Evolutionary conservation across 441 rosid genomes (phyloP), one percentile per base, ranked within the genome.

Genomic region (Kokia cookei): DNA sequence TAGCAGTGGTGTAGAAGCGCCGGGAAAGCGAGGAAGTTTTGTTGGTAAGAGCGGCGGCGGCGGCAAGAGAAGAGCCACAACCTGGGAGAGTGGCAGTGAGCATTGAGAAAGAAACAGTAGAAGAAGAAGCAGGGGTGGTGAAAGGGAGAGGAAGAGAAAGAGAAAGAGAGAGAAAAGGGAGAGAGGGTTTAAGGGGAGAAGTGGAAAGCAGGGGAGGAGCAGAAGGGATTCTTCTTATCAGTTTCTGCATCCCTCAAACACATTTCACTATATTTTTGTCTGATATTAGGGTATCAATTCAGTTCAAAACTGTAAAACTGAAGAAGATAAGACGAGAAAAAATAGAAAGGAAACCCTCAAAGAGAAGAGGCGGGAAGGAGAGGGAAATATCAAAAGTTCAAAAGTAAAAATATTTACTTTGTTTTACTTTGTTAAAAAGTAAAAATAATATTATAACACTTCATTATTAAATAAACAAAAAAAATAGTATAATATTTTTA

Each of bases 171-270:
- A n/a, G 71, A 1, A 53, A 51, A 15, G 68, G 53, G 3, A 13
- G 27, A 19, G 42, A 70, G 14, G 73, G 68, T 19, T n/a, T 61
- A 57, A 59, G 45, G n/a, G 78, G 55, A 60, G 75, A 1, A 14
- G 78, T 13, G 29, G 15, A 73, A 22, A 73, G 60, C 13, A 73
- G 58, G 50, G 57, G 29, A 61, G 22, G 8, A 51, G 24, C 69
- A 35, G 45, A 62, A 80, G 59, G 57, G 81, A 69, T 83, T 50
- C 86, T 78, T 79, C 74, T 80, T 43, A 90, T 70, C 75, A 91
- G 80, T 82, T 86, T 91, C 89, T 89, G 94, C 97, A 91, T 93
- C 76, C 17, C 79, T 80, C 50, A 79, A 64, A 29, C 68, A 87
- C 97, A 90, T 91, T 76, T 87, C 90, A 87, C 85, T 47, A 47